Conservation (phyloP, 1,139 yeast species). For the Saccharomycopsis hybrid region DNA sequence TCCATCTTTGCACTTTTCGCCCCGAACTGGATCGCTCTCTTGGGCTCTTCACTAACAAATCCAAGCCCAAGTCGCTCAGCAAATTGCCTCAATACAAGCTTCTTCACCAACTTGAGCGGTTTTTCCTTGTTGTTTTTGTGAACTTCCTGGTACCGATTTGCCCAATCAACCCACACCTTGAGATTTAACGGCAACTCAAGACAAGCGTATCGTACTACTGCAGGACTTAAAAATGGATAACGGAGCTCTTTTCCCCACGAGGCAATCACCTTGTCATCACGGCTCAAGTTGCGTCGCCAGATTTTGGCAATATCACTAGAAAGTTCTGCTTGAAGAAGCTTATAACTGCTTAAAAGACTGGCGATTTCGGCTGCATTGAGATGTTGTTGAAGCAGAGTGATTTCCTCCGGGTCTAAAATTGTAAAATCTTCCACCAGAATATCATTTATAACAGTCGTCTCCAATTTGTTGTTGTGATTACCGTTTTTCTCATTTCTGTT, state of each 20-base stretch:
- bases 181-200: slow-evolving; percentile 43
- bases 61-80: slow-evolving; percentile 48
- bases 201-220: slow-evolving; percentile 49
- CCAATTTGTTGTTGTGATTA: no score
- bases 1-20: slow-evolving; percentile 93
- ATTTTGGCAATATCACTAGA: slow-evolving; percentile 65
- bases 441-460: no score
- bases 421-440: no score
- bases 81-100: slow-evolving; percentile 54
- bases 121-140: slow-evolving; percentile 22
- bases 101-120: slow-evolving; percentile 44
- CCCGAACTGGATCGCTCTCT: slow-evolving; percentile 95
- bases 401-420: no score
- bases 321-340: slow-evolving; percentile 46
- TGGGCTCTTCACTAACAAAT: slow-evolving; percentile 67
- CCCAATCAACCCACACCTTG: slow-evolving; percentile 32
- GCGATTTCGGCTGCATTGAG: neutral
- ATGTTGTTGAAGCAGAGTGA: no score
- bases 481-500: slow-evolving; percentile 25
- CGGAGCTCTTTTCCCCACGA: slow-evolving; percentile 87
- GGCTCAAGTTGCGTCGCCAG: slow-evolving; percentile 71
- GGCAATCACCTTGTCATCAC: slow-evolving; percentile 86
- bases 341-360: slow-evolving; percentile 25
- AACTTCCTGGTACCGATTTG: slow-evolving; percentile 25
- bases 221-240: slow-evolving; percentile 76